Evolutionary conservation across 345 rosid species (phyloP).

Genomic region (Ceriops tagal): DNA sequence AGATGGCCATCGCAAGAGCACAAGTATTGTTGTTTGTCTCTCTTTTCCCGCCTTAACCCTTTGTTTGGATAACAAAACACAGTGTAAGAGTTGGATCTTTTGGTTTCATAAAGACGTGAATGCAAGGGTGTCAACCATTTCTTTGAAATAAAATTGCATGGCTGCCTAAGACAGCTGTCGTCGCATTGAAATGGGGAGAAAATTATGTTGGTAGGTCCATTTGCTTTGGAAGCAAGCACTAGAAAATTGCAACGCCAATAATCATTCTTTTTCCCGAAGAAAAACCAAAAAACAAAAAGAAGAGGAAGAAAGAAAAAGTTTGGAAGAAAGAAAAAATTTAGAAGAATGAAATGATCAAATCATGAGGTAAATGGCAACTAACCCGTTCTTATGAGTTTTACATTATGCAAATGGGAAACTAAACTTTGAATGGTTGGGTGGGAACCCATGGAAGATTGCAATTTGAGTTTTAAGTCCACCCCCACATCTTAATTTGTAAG

Average conservation of each 20-base stretch:
- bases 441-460: background rate
- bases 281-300: background rate
- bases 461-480: background rate
- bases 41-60: background rate
- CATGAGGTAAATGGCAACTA: background rate
- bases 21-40: background rate
- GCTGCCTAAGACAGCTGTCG: conserved; percentile 26
- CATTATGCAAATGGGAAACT: background rate
- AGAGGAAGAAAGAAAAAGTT: no score
- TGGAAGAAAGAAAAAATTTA: no score
- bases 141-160: background rate
- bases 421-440: background rate
- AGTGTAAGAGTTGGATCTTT: no score
- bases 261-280: background rate
- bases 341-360: no score
- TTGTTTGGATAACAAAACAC: background rate
- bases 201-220: conserved; percentile 1
- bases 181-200: background rate
- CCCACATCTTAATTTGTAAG: conserved; percentile 1
- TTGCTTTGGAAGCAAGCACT: background rate
- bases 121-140: background rate
- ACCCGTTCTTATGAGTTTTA: background rate
- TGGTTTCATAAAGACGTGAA: background rate
- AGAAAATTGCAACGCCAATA: conserved; percentile 6
- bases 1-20: no score